Base-by-base conservation (phyloP, 202 grass and related monocot genomes). In the Setaria viridis region DNA sequence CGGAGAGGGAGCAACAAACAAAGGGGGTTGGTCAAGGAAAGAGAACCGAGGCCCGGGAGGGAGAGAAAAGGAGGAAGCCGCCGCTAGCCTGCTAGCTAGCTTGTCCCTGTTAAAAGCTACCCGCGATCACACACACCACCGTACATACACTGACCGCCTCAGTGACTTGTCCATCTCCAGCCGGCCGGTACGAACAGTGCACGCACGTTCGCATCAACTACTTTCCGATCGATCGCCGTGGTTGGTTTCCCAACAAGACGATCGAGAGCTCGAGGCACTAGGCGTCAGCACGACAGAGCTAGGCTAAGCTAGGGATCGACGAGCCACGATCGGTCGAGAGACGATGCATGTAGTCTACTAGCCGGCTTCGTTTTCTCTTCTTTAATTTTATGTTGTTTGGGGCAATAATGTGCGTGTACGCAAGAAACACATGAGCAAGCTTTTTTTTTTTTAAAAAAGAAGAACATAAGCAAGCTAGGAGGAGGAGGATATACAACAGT, bases 101-200 rank as follows among this genome's bases (percentile, higher is more conserved):
- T 91, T 93, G 87, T 90, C 89, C 81, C 80, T 93, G 72, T 88
- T 90, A 93, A 93, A 96, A 90, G 81, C 74, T 84, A 74, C 77
- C 73, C 20, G 57, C 76, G 76, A 76, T 87, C 83, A 66, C 74
- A 78, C 73, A 78, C 65, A 33, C 67, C 48, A 60, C 65, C 45
- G 56, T 88, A 72, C 80, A 51, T 88, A 72, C 80, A 51, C 39
- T 34, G 7, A 2, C 20, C 3, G 62, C 30, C 29, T 29, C 37
- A 15, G 51, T 71, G 55, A 83, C 21, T 33, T 77, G 82, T 79
- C 85, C 89, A 88, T 75, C 72, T 47, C 77, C 65, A 45, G 73
- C 56, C 62, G 87, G 73, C 48, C 62, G 87, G 62, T 91, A 78
- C 82, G 77, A 88, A 60, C 89, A 85, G 69, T 56, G 72, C 68